These are phyloP conservation scores for Blepharisma japonicum DNA, from an alignment of 73 alveolate species.

Conservation along the genomic window DNA sequence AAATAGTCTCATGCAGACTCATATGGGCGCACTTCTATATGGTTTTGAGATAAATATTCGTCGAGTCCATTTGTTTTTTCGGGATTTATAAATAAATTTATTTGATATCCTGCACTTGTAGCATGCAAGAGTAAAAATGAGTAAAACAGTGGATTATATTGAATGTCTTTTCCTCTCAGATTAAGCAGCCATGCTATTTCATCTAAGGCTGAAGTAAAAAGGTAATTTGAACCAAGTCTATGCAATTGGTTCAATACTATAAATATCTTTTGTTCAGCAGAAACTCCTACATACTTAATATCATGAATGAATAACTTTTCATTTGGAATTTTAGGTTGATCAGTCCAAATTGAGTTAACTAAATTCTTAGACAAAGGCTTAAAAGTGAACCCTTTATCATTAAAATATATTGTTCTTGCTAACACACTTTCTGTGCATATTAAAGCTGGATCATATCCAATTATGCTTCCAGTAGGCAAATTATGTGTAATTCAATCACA, in stretches of 20 bases:
- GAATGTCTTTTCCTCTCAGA: constrained; percentile 88
- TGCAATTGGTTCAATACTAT: not conserved
- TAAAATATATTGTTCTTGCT: constrained; percentile 40
- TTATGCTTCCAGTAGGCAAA: constrained; percentile 36
- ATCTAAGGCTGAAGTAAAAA: constrained; percentile 53
- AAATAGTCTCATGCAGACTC: too few species aligned
- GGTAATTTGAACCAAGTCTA: not conserved
- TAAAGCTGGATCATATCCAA: constrained; percentile 64
- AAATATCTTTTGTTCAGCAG: constrained; percentile 12
- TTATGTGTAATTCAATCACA: constrained; percentile 37
- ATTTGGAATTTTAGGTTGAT: constrained; percentile 41
- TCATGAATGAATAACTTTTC: constrained; percentile 58
- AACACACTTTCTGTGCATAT: constrained; percentile 36
- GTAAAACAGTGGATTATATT: constrained; percentile 91
- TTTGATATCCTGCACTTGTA: too few species aligned
- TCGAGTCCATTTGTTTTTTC: too few species aligned
- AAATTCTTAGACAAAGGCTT: constrained; percentile 63
- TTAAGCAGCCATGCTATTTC: constrained; percentile 92
- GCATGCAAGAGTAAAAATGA: constrained; percentile 51
- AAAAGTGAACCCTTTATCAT: constrained; percentile 43
- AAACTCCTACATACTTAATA: constrained; percentile 66
- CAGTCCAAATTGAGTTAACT: constrained; percentile 81
- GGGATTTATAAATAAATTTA: too few species aligned
- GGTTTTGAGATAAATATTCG: too few species aligned
- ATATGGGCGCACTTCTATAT: too few species aligned